Base-by-base conservation (phyloP, 208 protist species). In the Acanthamoeba divionensis region DNA sequence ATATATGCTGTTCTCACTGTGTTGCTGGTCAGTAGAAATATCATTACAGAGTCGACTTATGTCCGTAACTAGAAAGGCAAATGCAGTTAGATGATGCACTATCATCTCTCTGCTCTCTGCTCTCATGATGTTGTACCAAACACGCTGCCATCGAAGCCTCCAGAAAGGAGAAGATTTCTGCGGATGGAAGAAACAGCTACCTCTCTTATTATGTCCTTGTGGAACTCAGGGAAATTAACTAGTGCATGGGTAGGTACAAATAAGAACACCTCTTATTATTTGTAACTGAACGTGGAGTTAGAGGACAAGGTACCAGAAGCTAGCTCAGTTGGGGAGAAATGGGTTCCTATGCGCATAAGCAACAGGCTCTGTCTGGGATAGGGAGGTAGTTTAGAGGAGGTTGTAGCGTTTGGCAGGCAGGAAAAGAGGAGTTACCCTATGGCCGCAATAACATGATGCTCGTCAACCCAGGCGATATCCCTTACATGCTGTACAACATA, bases 1-100 rank as follows among this genome's bases (percentile, higher is more conserved):
- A 38, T 87, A 87, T 13, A 67, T 87, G 55, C 55, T 87, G 54
- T 87, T 87, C 54, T 87, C 77, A 26, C 77, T 87, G 29, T 67
- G 48, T 29, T 87, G 77, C 26, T 87, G 77, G 7, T 87, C 54
- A 1, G 77, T 67, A 12, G 77, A 54, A 26, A 87, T 87, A 33
- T 87, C 77, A 15, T 67, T 45, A 38, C 77, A 87, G 26, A 87
- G 52, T 48, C 77, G 48, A 44, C 55, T 67, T 6, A 87, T 67
- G 54, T 87, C 77, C 21, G 77, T 87, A 26, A 87, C 77, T 87
- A 45, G n/a, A 50, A 26, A 41, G 18, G n/a, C n/a, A n/a, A n/a
- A n/a, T n/a, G n/a, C n/a, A n/a, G n/a, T n/a, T n/a, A n/a, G n/a
- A n/a, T n/a, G n/a, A n/a, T n/a, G n/a, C n/a, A n/a, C n/a, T n/a